Evolutionary conservation across 306 rosid genomes (phyloP), one percentile per base, ranked within the genome.

Genomic region (Leucaena leucocephala): DNA sequence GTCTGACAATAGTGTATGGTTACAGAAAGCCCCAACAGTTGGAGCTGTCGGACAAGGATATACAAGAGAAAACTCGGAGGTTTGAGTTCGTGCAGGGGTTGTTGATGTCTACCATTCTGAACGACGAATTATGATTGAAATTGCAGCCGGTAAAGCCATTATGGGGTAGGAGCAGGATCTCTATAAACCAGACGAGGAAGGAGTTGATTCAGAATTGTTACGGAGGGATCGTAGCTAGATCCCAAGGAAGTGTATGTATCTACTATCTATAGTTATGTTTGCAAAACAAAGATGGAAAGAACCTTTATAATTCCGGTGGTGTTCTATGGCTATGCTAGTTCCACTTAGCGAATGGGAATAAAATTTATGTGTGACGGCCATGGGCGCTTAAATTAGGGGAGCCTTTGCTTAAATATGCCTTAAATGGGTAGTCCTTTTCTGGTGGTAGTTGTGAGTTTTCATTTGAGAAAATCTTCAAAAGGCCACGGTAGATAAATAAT

Each of bases 51-150:
- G 78, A 79, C 21, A 85, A 89, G 85, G 97, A 94, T 63, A 84
- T 83, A 66, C 82, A 80, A 85, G 97, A 94, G 90, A 89, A 86
- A 73, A 85, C 89, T 40, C 89, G 90, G 39, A 92, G 88, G 86
- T 87, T 87, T 52, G 90, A 92, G 78, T 94, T 94, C 52, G 89
- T 90, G 45, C 93, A 86, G 82, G 98, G 97, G 78, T 83, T 94
- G 73, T 72, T 94, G 81, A 58, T 92, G 85, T 92, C 97, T 44
- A 92, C 97, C 8, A 85, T 94, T 55, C 78, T 92, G 57, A 91
- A 89, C 69, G 94, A 89, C 58, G 43, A 74, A 63, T 87, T 91
- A 73, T 91, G 77, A 91, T 78, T 75, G 78, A 36, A 74, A 75
- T n/a, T 68, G 63, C 76, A 50, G 84, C 76, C 36, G 57, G 45